These are phyloP conservation scores for Ulvella scutata DNA, from an alignment of 139 green algal genomes.

Conservation along the genomic window DNA sequence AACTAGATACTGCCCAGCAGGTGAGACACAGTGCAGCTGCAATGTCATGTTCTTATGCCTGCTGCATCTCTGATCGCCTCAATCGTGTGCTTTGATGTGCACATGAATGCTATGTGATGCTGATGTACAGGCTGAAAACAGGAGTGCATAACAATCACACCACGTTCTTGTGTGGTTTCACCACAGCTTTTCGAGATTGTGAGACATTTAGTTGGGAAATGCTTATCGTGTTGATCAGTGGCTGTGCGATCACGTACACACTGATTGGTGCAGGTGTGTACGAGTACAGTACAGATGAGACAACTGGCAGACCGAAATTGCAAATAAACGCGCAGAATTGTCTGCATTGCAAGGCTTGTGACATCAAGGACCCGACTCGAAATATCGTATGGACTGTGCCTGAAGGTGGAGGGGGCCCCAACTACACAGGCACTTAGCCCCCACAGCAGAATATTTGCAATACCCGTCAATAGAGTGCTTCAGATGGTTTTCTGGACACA, in stretches of 20 bases:
- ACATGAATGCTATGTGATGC: too few relatives aligned
- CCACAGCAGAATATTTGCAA: too few relatives aligned
- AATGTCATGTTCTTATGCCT: neutral
- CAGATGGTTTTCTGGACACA: too few relatives aligned
- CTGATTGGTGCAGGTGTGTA: conserved; percentile 60
- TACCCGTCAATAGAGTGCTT: too few relatives aligned
- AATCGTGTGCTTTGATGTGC: too few relatives aligned
- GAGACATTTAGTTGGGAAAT: too few relatives aligned
- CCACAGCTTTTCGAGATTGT: too few relatives aligned
- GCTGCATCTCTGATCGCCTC: neutral
- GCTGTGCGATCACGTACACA: neutral
- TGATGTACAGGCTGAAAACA: too few relatives aligned
- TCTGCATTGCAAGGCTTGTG: conserved; percentile 92
- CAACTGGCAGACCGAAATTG: conserved; percentile 24
- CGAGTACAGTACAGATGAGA: conserved; percentile 49
- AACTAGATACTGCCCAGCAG: conserved; percentile 51
- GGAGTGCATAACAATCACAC: too few relatives aligned
- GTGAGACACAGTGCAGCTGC: neutral
- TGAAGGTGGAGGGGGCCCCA: conserved; percentile 76
- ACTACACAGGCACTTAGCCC: too few relatives aligned
- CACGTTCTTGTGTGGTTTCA: too few relatives aligned
- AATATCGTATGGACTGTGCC: conserved; percentile 89
- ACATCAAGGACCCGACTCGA: conserved; percentile 80
- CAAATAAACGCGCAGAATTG: conserved; percentile 95
- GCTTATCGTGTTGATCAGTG: too few relatives aligned